Evolutionary conservation across 768 basidiomycete species (phyloP), one percentile per base, ranked within the genome.

Genomic region (Pleurotus salmoneostramineus): DNA sequence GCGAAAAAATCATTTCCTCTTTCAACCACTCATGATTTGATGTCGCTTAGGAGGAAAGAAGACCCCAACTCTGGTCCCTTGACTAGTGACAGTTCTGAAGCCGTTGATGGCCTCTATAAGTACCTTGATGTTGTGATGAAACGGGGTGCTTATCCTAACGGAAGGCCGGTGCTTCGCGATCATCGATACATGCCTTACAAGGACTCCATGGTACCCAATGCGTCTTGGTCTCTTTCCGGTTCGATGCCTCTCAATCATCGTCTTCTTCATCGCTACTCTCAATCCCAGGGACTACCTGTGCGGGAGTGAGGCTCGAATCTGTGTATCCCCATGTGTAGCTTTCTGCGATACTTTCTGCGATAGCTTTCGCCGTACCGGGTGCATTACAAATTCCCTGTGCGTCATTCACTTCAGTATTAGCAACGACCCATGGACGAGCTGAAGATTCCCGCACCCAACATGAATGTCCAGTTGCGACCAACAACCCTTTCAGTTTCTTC

Each of bases 401-500:
- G 12, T 66, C 55, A 40, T 50, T 48, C 12, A 54, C 10, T 6
- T 17, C 10, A 17, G 15, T 45, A 27, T 27, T 27, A 27, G 21
- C 21, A 27, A 27, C 21, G 21, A 27, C 21, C 21, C n/a, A 56
- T 12, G 35, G 44, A 45, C 34, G 17, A 42, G 27, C 15, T 40
- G 27, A 15, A 33, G 52, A 14, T 21, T 12, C 7, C 73, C 83
- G 63, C 63, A 88, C 87, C 88, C 89, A 90, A 64, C 87, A 89
- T 0, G 87, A 88, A 68, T 92, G 91, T 17, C 93, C 93, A 5
- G 84, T 83, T 0, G 85, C 91, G 32, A 95, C 75, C 58, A 82
- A 82, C 56, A 94, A 66, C 0, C 90, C 88, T 62, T 80, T 79
- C 2, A 85, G 75, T 21, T 66, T 68, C 6, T 61, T 66, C 10